Base-by-base conservation (phyloP, 2,329 filamentous ascomycete species). In the Periconia sp. region DNA sequence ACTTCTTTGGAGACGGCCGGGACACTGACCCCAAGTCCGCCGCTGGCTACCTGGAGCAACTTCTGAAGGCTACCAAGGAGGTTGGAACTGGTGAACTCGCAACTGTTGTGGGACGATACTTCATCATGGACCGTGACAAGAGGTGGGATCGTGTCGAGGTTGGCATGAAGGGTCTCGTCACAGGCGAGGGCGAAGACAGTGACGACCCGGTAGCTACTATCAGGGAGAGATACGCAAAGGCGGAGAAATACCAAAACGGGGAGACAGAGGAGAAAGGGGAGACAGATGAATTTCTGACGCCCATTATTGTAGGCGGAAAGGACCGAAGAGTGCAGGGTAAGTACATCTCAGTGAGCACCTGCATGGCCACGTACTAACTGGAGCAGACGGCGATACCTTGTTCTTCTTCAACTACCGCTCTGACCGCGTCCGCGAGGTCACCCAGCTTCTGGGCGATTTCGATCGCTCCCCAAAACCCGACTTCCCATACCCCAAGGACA, bases 331-430 rank as follows among this genome's bases (percentile, higher is more conserved):
- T 99, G 68, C 85, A 96, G 78, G 88, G 87, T 88, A 74, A 58
- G 76, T 56, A 12, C 26, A 29, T 16, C 3, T 12, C 30, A 21
- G 15, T 57, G 57, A 61, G 57, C 43, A 66, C 59, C 59, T 51
- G 45, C 43, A 61, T 61, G 52, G 57, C 59, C 52, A 30, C 19
- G 32, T 37, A 40, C 58, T 68, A 57, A 68, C 53, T 46, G 33
- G 41, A 48, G 41, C 54, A 91, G 91, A 97, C 67, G 81, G 88
- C 57, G 94, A 99, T 69, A 92, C 90, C 40, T 82, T 97, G 63
- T 97, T 97, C 83, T 97, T 97, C 84, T 99, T 99, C 88, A 99
- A 99, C 85, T 99, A 99, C 82, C 90, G 94, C 66, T 97, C 94
- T 44, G 94, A 99, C 72, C 92, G 94, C 71, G 92, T 92, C 39